Conservation (phyloP, 805 yeast species). For the Sugiyamaella chiloensis region DNA sequence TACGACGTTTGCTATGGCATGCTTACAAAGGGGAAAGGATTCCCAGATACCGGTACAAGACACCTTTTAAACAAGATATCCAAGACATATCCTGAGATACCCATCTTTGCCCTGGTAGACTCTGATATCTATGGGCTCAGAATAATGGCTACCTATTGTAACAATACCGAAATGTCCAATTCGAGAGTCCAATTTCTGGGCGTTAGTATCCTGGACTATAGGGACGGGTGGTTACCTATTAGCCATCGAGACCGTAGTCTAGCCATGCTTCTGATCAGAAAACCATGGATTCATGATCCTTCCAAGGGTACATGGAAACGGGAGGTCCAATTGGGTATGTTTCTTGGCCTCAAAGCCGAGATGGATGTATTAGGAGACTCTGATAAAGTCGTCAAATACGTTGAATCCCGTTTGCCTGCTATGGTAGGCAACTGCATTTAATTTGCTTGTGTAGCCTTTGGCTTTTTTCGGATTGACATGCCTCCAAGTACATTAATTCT, state of each 20-base stretch:
- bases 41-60: constrained; percentile 57
- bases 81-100: constrained; percentile 33
- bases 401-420: constrained; percentile 13
- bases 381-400: constrained; percentile 21
- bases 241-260: constrained; percentile 33
- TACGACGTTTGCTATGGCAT: too few relatives aligned
- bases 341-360: constrained; percentile 53
- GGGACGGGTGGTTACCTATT: constrained; percentile 31
- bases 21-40: constrained; percentile 51
- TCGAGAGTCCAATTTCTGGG: constrained; percentile 38
- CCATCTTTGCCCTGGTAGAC: constrained; percentile 52
- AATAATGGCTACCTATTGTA: constrained; percentile 42
- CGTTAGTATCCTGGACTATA: constrained; percentile 40
- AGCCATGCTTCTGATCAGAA: constrained; percentile 33
- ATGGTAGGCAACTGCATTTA: background rate
- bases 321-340: constrained; percentile 54
- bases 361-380: constrained; percentile 42
- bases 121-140: constrained; percentile 63
- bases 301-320: constrained; percentile 31
- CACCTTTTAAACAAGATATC: constrained; percentile 37
- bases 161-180: constrained; percentile 21
- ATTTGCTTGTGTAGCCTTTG: constrained; percentile 2
- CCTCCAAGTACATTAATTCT: constrained; percentile 24
- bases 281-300: constrained; percentile 25
- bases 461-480: constrained; percentile 28